A percentile compares a stretch with the other conserved stretches of the same genome.
phyloP scores from a whole-genome alignment of 1,139 yeast species.

The Protomyces inundatus region DNA sequence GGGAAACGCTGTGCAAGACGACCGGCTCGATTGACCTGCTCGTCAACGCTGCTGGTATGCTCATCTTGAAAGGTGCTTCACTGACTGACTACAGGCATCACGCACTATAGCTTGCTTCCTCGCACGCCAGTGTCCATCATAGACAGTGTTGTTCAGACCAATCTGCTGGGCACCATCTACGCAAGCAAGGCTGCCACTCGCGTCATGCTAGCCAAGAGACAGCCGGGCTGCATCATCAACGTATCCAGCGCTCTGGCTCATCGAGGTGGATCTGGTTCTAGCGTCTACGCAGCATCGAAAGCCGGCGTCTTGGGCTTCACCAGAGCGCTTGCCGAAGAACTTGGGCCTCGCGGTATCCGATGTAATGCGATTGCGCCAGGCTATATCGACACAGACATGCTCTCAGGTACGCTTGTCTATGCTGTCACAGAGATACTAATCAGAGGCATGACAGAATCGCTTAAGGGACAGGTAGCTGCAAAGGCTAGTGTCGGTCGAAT shows the following conservation, averaged over 20 bases:
- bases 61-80: not conserved
- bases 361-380: slow-evolving; percentile 73
- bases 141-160: slow-evolving; percentile 50
- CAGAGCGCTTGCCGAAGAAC: slow-evolving; percentile 56
- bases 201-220: slow-evolving; percentile 47
- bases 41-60: slow-evolving; percentile 33
- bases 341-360: slow-evolving; percentile 48
- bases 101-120: slow-evolving; percentile 56
- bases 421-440: not conserved
- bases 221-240: slow-evolving; percentile 50
- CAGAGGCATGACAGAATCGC: slow-evolving; percentile 28
- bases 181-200: slow-evolving; percentile 48
- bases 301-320: slow-evolving; percentile 67
- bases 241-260: slow-evolving; percentile 66
- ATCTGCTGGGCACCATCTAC: slow-evolving; percentile 62
- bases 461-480: slow-evolving; percentile 30
- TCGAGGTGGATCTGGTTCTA: slow-evolving; percentile 52
- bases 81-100: slow-evolving; percentile 46
- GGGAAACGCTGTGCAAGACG: not conserved
- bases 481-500: slow-evolving; percentile 35
- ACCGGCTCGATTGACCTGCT: slow-evolving; percentile 29
- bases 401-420: slow-evolving; percentile 34
- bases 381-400: slow-evolving; percentile 74
- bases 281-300: slow-evolving; percentile 75
- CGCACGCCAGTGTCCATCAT: slow-evolving; percentile 47